Evolutionary conservation across 805 yeast genomes (phyloP).

Genomic region (Metschnikowia proteae): DNA sequence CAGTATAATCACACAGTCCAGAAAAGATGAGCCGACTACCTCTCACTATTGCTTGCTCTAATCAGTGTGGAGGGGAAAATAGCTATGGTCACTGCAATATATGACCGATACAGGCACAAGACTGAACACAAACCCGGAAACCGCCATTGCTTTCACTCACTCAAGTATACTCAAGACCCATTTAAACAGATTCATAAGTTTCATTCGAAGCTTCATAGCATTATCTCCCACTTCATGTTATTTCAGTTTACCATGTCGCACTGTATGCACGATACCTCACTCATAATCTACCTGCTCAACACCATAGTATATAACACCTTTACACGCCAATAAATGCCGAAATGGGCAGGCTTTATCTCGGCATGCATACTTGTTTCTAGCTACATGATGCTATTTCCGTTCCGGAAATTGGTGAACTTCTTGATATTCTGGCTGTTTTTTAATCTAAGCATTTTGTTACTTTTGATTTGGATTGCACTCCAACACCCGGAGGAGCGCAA

Average conservation of each 20-base stretch:
- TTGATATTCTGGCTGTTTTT: neutral
- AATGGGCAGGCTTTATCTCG: conserved; percentile 3
- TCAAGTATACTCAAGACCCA: neutral
- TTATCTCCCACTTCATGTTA: no score
- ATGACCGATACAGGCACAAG: neutral
- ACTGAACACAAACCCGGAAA: neutral
- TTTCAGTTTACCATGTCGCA: neutral
- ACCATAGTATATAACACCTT: neutral
- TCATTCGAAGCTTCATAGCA: no score
- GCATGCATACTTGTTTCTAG: neutral
- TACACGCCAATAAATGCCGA: neutral
- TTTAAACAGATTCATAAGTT: no score
- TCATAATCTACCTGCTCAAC: neutral
- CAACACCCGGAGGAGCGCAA: conserved; percentile 1
- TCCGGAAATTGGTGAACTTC: neutral
- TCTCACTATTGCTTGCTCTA: no score
- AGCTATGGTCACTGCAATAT: neutral
- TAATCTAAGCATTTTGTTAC: neutral
- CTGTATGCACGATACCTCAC: conserved; percentile 5
- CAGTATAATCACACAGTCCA: no score
- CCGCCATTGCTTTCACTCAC: neutral
- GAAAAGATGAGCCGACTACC: no score
- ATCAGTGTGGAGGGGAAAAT: neutral
- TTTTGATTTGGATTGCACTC: neutral
- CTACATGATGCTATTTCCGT: neutral